Percentiles rank a stretch among this genome's conserved stretches.
Conservation (phyloP, 192 early-diverging fungal species). For the Podila verticillata region DNA sequence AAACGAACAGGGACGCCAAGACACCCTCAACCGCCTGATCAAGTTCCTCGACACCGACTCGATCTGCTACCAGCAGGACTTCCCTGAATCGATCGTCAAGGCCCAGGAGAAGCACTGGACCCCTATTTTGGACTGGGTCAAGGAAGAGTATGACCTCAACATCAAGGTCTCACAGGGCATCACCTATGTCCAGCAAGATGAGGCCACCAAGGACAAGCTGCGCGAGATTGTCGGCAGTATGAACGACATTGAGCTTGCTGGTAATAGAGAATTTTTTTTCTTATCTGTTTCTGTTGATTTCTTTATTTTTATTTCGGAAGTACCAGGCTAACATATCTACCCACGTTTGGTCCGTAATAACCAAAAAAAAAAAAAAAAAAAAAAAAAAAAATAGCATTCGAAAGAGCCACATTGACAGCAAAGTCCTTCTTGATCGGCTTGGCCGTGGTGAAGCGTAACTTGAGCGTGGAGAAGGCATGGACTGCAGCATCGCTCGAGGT, state of each 20-base stretch:
- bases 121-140: slow-evolving; percentile 84
- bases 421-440: slow-evolving; percentile 94
- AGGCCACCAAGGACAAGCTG: slow-evolving; percentile 67
- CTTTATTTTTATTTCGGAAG: too few relatives aligned
- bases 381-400: slow-evolving; percentile 72
- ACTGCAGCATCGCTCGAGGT: slow-evolving; percentile 87
- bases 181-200: slow-evolving; percentile 71
- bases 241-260: slow-evolving; percentile 77
- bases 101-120: slow-evolving; percentile 84
- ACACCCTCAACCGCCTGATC: slow-evolving; percentile 80
- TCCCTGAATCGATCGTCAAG: slow-evolving; percentile 79
- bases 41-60: slow-evolving; percentile 91
- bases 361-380: not conserved
- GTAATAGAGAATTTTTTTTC: slow-evolving; percentile 12
- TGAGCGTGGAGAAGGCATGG: slow-evolving; percentile 81
- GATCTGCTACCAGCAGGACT: slow-evolving; percentile 85
- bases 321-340: too few relatives aligned
- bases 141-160: slow-evolving; percentile 68
- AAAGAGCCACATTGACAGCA: slow-evolving; percentile 82
- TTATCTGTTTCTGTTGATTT: too few relatives aligned
- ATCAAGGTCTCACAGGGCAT: slow-evolving; percentile 81
- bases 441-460: slow-evolving; percentile 80
- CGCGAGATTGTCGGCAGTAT: slow-evolving; percentile 64
- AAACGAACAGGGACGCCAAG: slow-evolving; percentile 62
- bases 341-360: not conserved